These are phyloP conservation scores for Fabrea salina DNA, from an alignment of 169 alveolate species.

Conservation along the genomic window DNA sequence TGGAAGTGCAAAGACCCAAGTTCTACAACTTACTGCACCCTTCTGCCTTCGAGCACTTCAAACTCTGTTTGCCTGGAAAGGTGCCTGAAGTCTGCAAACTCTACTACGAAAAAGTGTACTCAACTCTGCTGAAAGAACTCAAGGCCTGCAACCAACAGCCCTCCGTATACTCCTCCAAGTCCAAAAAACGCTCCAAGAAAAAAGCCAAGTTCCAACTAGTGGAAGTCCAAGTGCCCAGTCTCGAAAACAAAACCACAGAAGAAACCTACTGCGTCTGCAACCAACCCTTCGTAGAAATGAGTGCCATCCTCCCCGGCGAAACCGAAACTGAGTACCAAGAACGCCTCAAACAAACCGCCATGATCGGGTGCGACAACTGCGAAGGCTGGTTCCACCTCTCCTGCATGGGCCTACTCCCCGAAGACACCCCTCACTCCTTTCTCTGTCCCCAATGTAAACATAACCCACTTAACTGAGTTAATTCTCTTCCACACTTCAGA, in stretches of 20 bases:
- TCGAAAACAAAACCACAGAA: background rate
- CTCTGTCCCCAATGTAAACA: too few species aligned
- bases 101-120: background rate
- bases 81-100: background rate
- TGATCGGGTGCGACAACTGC: constrained; percentile 10
- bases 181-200: background rate
- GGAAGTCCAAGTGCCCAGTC: background rate
- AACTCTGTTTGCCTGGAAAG: background rate
- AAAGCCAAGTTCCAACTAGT: background rate
- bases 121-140: background rate
- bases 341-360: background rate
- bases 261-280: constrained; percentile 22
- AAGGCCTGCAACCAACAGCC: background rate
- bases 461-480: too few species aligned
- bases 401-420: too few species aligned
- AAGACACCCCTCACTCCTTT: too few species aligned
- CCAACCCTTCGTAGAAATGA: background rate
- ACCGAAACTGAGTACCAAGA: background rate
- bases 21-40: background rate
- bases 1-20: background rate
- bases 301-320: background rate
- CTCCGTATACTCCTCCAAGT: background rate
- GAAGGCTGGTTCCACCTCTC: constrained; percentile 7
- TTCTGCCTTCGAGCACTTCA: background rate
- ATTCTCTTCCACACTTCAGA: too few species aligned